These are phyloP conservation scores for Pichia thaimueangensis DNA, from an alignment of 805 yeast species.

Conservation along the genomic window DNA sequence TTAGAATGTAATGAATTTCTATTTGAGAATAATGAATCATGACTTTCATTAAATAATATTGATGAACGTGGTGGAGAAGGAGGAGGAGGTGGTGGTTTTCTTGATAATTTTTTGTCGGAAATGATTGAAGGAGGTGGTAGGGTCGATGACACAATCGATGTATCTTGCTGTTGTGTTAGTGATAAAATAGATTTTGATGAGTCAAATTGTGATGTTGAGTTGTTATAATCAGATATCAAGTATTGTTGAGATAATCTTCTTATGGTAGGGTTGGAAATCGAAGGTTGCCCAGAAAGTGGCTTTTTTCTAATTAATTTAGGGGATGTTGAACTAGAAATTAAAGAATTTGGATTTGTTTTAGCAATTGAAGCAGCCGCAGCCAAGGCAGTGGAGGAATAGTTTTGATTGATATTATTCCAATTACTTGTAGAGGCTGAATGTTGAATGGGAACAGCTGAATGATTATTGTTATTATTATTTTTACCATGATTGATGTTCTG, in stretches of 20 bases:
- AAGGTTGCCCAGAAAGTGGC: neutral
- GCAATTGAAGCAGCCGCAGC: constrained; percentile 34
- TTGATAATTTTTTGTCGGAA: too few relatives aligned
- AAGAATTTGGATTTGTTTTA: constrained; percentile 24
- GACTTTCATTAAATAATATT: neutral
- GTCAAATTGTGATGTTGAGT: neutral
- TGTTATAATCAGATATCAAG: too few relatives aligned
- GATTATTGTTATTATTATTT: too few relatives aligned
- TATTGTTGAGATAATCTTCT: neutral
- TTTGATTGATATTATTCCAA: constrained; percentile 27
- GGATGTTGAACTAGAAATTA: constrained; percentile 17
- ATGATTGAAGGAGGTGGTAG: too few relatives aligned
- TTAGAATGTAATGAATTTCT: too few relatives aligned
- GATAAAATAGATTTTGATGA: too few relatives aligned
- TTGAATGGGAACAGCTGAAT: too few relatives aligned
- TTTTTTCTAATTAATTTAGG: constrained; percentile 2
- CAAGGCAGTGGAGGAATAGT: constrained; percentile 28
- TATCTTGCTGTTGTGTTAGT: too few relatives aligned
- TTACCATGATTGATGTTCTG: too few relatives aligned
- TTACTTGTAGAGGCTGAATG: too few relatives aligned
- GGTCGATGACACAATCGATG: neutral
- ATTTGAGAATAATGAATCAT: too few relatives aligned
- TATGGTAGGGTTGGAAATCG: neutral
- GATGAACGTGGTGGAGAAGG: neutral
- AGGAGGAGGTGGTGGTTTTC: constrained; percentile 18